These are phyloP conservation scores for Centrapalus pauciflorus DNA, from an alignment of 129 eudicot species.

Conservation along the genomic window DNA sequence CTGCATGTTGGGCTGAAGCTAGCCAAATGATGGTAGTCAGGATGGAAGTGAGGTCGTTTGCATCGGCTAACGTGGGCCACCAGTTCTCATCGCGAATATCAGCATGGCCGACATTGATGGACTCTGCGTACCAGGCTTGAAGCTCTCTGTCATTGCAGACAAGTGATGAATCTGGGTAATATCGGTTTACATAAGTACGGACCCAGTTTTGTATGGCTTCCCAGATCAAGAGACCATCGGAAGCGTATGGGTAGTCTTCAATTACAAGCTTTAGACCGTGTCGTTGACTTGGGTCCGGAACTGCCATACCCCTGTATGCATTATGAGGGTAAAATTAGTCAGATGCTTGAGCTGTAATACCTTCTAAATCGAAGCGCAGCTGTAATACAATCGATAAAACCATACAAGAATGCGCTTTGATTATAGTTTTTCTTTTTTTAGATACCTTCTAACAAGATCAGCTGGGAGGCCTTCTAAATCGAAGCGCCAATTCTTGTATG, in stretches of 20 bases:
- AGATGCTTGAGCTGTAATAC: slow-evolving; percentile 51
- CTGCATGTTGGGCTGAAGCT: slow-evolving; percentile 92
- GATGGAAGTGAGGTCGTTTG: slow-evolving; percentile 57
- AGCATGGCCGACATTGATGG: slow-evolving; percentile 83
- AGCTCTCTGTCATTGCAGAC: slow-evolving; percentile 74
- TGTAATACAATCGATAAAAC: too few relatives aligned
- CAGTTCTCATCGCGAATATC: slow-evolving; percentile 56
- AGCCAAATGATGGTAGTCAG: slow-evolving; percentile 89
- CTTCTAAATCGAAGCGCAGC: slow-evolving; percentile 87
- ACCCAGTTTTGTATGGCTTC: slow-evolving; percentile 77
- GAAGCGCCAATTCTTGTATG: slow-evolving; percentile 78
- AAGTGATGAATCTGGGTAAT: slow-evolving; percentile 54
- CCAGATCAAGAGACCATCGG: slow-evolving; percentile 93
- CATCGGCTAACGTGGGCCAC: slow-evolving; percentile 73
- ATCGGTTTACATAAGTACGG: slow-evolving; percentile 56
- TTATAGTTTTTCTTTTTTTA: too few relatives aligned
- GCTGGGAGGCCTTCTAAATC: slow-evolving; percentile 87
- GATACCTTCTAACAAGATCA: slow-evolving; percentile 81
- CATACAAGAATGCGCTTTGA: too few relatives aligned
- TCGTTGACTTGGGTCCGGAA: slow-evolving; percentile 70
- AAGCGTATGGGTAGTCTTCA: slow-evolving; percentile 89
- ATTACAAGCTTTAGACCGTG: slow-evolving; percentile 69
- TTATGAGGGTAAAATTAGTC: not conserved
- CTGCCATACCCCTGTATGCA: slow-evolving; percentile 76
- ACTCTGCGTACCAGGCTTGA: slow-evolving; percentile 88